Evolutionary conservation across 768 basidiomycete genomes (phyloP), one percentile per base, ranked within the genome.

Genomic region (Calocybe cyanea): DNA sequence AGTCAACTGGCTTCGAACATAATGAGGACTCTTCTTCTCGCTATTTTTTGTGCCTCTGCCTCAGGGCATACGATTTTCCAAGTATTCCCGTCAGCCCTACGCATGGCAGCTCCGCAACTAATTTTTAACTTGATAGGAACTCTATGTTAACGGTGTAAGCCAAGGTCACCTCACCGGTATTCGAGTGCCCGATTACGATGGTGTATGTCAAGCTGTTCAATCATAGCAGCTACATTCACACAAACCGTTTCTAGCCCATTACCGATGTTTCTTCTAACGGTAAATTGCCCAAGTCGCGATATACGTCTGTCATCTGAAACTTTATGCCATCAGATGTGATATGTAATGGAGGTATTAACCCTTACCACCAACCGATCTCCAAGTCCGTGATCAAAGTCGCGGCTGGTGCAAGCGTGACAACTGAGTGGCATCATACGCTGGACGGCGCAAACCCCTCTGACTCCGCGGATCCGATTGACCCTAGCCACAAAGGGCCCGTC

Each of bases 301-400:
- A 6, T 20, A 18, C 21, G 21, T 25, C 32, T 20, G 32, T 13
- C 32, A 21, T 18, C 11, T 14, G 15, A 4, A n/a, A n/a, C n/a
- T 35, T 28, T 1, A 9, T 24, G 13, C 23, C 24, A 15, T 20
- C 21, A 55, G 56, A 73, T 53, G 43, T 72, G 33, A 80, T 80
- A 46, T 81, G 80, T 69, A 81, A 81, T 41, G 77, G 78, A 18
- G 78, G 77, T 10, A 76, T 76, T 52, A 80, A 78, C 56, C 77
- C 75, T 2, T 77, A 76, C 57, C 68, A 69, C 40, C 62, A 66
- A 46, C 76, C 75, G 7, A 56, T 77, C 11, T 77, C 74, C 3
- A 59, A 58, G 18, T 62, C 62, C 1, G 57, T 77, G 30, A 76
- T 80, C 53, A 61, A 64, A 13, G 75, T 77, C 9, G 63, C 78